phyloP scores from a whole-genome alignment of 176 grass and related monocot species.

The Pharus latifolius region DNA sequence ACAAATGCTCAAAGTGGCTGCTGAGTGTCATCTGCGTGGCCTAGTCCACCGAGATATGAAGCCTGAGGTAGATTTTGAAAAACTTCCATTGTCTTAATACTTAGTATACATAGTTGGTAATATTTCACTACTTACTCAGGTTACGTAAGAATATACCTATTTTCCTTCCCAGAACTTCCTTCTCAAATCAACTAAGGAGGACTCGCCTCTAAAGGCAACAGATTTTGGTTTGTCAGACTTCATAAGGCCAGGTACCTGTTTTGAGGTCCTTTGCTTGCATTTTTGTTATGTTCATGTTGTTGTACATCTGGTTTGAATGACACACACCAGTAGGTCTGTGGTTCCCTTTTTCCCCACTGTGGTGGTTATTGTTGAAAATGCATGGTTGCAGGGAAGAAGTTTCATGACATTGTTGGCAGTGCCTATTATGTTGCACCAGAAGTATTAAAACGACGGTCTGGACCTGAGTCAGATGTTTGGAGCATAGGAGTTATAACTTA shows the following conservation, averaged over 20 bases:
- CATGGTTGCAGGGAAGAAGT: constrained; percentile 70
- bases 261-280: not conserved
- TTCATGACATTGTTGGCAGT: constrained; percentile 94
- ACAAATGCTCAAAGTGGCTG: constrained; percentile 98
- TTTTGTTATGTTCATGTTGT: constrained; percentile 7
- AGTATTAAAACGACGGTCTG: constrained; percentile 82
- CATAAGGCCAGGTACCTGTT: constrained; percentile 76
- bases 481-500: constrained; percentile 99
- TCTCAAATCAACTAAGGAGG: constrained; percentile 76
- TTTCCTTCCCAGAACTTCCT: constrained; percentile 96
- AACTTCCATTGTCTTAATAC: constrained; percentile 4
- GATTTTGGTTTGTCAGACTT: constrained; percentile 97
- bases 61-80: constrained; percentile 74
- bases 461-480: constrained; percentile 97
- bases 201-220: constrained; percentile 86
- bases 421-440: constrained; percentile 99
- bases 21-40: constrained; percentile 91
- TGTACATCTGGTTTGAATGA: not conserved
- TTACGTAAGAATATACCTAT: constrained; percentile 42
- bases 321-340: not conserved
- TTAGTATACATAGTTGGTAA: constrained; percentile 33
- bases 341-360: no score
- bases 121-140: constrained; percentile 40
- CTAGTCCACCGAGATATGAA: constrained; percentile 99
- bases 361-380: not conserved